Evolutionary conservation across 257 asterid species (phyloP).

Genomic region (Perilla frutescens): DNA sequence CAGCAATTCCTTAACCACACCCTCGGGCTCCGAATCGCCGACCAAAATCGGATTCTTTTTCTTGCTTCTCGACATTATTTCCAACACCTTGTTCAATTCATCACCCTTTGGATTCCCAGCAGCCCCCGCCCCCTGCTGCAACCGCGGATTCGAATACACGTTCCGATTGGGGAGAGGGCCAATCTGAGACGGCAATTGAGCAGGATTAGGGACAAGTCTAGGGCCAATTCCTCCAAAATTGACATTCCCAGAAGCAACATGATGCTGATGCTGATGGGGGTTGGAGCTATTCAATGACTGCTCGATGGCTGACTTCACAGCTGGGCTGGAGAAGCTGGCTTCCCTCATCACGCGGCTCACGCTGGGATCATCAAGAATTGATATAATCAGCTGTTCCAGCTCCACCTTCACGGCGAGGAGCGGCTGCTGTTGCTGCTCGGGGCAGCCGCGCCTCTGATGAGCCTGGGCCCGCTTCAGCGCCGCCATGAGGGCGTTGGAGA

Average conservation of each 20-base stretch:
- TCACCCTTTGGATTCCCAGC: conserved; percentile 55
- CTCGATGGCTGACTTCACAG: conserved; percentile 79
- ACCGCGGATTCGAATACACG: conserved; percentile 65
- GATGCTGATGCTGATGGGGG: conserved; percentile 40
- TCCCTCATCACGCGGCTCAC: conserved; percentile 92
- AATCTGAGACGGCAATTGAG: conserved; percentile 38
- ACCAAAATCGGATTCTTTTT: conserved; percentile 85
- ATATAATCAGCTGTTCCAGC: conserved; percentile 78
- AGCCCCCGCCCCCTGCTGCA: conserved; percentile 49
- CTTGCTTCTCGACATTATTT: conserved; percentile 66
- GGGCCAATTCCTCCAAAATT: conserved; percentile 51
- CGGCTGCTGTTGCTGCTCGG: conserved; percentile 95
- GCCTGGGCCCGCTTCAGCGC: conserved; percentile 92
- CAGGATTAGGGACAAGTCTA: conserved; percentile 44
- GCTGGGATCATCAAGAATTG: conserved; percentile 88
- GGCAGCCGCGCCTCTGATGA: conserved; percentile 86
- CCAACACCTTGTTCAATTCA: conserved; percentile 67
- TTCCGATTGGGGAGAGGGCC: conserved; percentile 47
- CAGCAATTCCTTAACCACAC: conserved; percentile 69
- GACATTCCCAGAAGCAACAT: conserved; percentile 34
- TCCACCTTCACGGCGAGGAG: conserved; percentile 85
- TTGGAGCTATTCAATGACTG: conserved; percentile 53
- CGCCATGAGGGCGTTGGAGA: conserved; percentile 67
- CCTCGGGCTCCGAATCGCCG: conserved; percentile 77
- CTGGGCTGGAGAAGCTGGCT: conserved; percentile 90